Evolutionary conservation across 192 early-diverging fungal species (phyloP).

Genomic region (Jimgerdemannia flammicorona): DNA sequence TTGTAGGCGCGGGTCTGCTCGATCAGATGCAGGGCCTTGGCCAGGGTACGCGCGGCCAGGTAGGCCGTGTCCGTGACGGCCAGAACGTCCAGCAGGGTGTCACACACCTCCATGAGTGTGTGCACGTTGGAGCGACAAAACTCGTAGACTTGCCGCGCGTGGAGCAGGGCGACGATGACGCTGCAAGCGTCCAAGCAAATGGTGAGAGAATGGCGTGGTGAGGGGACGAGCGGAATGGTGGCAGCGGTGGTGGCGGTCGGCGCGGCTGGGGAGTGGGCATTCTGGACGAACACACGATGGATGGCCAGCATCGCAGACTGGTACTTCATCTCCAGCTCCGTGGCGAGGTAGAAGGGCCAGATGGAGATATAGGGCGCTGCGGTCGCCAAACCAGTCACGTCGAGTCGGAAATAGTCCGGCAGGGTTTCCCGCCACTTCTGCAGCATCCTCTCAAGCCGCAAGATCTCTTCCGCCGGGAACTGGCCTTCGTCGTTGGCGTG

Average conservation of each 20-base stretch:
- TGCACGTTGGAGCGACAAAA: slow-evolving; percentile 15
- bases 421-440: slow-evolving; percentile 6
- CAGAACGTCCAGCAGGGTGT: slow-evolving; percentile 12
- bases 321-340: slow-evolving; percentile 13
- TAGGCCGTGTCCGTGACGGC: background rate
- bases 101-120: slow-evolving; percentile 11
- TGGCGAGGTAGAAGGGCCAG: slow-evolving; percentile 5
- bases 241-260: too few relatives aligned
- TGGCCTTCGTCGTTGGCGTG: background rate
- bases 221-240: too few relatives aligned
- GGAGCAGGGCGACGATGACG: slow-evolving; percentile 1
- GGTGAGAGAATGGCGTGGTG: background rate
- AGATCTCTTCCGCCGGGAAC: slow-evolving; percentile 3
- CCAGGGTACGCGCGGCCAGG: background rate
- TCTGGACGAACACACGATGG: slow-evolving; percentile 8
- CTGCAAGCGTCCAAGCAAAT: slow-evolving; percentile 8
- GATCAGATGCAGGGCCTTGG: too few relatives aligned
- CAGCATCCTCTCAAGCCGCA: slow-evolving; percentile 5
- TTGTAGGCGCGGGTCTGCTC: background rate
- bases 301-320: slow-evolving; percentile 6
- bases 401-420: slow-evolving; percentile 9
- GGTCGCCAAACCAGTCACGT: background rate
- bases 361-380: background rate
- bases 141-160: slow-evolving; percentile 6
- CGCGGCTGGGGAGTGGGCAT: background rate